These are phyloP conservation scores for Ganoderma boninense DNA, from an alignment of 1,284 basidiomycete species.

Conservation along the genomic window DNA sequence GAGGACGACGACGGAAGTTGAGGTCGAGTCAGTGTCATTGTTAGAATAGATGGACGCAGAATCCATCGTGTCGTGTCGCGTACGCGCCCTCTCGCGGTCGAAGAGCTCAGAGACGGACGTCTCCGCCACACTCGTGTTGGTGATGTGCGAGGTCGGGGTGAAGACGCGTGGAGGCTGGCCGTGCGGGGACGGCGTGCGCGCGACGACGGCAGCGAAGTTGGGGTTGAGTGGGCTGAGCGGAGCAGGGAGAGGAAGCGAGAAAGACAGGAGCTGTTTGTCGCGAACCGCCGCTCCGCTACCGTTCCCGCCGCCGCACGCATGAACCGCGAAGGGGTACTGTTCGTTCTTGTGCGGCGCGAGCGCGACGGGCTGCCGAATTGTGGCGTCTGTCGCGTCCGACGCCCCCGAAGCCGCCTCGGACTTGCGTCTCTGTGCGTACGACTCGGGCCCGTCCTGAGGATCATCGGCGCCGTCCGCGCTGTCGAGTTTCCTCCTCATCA, in stretches of 20 bases:
- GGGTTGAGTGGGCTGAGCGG: slow-evolving; percentile 1
- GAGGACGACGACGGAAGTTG: slow-evolving; percentile 7
- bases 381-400: slow-evolving; percentile 6
- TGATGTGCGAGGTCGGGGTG: slow-evolving; percentile 17
- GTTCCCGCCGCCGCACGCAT: not conserved
- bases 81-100: slow-evolving; percentile 4
- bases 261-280: not conserved
- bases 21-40: slow-evolving; percentile 6
- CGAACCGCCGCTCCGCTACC: not conserved
- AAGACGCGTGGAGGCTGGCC: slow-evolving; percentile 7
- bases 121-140: slow-evolving; percentile 9
- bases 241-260: not conserved
- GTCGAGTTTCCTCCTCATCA: slow-evolving; percentile 7
- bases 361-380: slow-evolving; percentile 3
- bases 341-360: slow-evolving; percentile 5
- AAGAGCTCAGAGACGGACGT: slow-evolving; percentile 15
- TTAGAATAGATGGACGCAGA: slow-evolving; percentile 18
- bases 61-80: slow-evolving; percentile 16
- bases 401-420: not conserved
- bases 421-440: not conserved
- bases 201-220: not conserved
- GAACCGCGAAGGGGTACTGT: slow-evolving; percentile 1
- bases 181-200: not conserved
- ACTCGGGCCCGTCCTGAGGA: not conserved
- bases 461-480: not conserved